These are phyloP conservation scores for Trichoderma atroviride DNA, from an alignment of 2,329 filamentous ascomycete species.

Conservation along the genomic window DNA sequence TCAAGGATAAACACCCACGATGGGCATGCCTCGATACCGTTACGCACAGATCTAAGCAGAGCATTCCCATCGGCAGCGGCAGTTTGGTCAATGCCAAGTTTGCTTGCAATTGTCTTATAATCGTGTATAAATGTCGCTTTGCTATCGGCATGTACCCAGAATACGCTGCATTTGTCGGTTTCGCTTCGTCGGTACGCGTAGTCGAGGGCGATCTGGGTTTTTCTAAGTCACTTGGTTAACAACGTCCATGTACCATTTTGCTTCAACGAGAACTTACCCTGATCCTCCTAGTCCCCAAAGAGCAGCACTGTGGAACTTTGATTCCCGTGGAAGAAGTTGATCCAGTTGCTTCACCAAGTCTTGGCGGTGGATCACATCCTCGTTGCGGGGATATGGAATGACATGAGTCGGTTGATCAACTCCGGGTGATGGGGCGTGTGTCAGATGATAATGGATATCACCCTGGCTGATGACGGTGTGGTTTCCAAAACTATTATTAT, in stretches of 20 bases:
- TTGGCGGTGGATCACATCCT: slow-evolving; percentile 24
- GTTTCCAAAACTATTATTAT: not conserved
- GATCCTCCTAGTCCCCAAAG: slow-evolving; percentile 18
- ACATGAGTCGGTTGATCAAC: not conserved
- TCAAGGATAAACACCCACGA: slow-evolving; percentile 41
- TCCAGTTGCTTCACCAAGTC: slow-evolving; percentile 26
- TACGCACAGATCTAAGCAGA: slow-evolving; percentile 30
- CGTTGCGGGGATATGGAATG: slow-evolving; percentile 30
- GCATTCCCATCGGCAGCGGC: slow-evolving; percentile 30
- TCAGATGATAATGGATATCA: slow-evolving; percentile 13
- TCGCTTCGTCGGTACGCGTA: slow-evolving; percentile 38
- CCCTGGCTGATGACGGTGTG: slow-evolving; percentile 12
- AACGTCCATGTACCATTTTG: not conserved
- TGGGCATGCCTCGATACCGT: slow-evolving; percentile 28
- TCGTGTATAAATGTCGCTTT: slow-evolving; percentile 38
- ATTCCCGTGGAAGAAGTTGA: not conserved
- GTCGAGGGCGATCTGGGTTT: slow-evolving; percentile 44
- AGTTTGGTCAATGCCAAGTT: slow-evolving; percentile 30
- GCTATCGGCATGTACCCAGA: slow-evolving; percentile 44
- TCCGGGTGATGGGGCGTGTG: not conserved
- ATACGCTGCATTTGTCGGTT: slow-evolving; percentile 36
- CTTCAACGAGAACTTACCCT: not conserved
- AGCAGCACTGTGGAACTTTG: not conserved
- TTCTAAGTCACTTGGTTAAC: slow-evolving; percentile 33
- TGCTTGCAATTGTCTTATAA: slow-evolving; percentile 38